Base-by-base conservation (phyloP, 768 basidiomycete species). In the Phaeolepiota aurea region DNA sequence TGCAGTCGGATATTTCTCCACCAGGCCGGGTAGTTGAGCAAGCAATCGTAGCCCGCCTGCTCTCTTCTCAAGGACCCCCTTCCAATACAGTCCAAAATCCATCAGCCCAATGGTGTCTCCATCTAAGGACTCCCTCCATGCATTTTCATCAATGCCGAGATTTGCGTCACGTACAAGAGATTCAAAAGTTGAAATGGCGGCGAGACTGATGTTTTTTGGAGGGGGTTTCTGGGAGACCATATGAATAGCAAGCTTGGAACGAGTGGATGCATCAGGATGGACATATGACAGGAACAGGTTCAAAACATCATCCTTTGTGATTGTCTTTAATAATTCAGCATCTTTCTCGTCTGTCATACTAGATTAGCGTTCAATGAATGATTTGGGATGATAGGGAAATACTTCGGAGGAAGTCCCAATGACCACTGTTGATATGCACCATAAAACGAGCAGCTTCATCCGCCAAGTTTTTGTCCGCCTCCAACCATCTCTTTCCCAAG, bases 351-450 rank as follows among this genome's bases (percentile, higher is more conserved):
- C 93, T 96, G 51, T 51, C 22, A 54, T 44, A 37, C 41, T 2
- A 43, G 9, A 43, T n/a, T n/a, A n/a, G n/a, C n/a, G n/a, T n/a
- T n/a, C n/a, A n/a, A n/a, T 23, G 13, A 14, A 9, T 20, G 20
- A 22, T 5, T 20, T 40, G 11, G 18, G 13, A 32, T 20, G n/a
- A 35, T 7, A 20, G 21, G 32, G 10, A 10, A 30, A 18, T 57
- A 91, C 93, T 75, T 55, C 85, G 74, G 44, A 76, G 61, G 68
- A 98, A 99, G 62, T 97, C 92, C 47, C 80, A 76, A 49, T 85
- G 88, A 3, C 91, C 86, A 16, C 72, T 77, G 46, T 77, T 76
- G 46, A 98, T 78, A 37, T 87, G 77, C 13, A 54, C 49, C 67
- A 83, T 81, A 53, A 81, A 88, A 46, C 70, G 66, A n/a, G 64